Base-by-base conservation (phyloP, 306 rosid genomes). In the Ormosia semicastrata region DNA sequence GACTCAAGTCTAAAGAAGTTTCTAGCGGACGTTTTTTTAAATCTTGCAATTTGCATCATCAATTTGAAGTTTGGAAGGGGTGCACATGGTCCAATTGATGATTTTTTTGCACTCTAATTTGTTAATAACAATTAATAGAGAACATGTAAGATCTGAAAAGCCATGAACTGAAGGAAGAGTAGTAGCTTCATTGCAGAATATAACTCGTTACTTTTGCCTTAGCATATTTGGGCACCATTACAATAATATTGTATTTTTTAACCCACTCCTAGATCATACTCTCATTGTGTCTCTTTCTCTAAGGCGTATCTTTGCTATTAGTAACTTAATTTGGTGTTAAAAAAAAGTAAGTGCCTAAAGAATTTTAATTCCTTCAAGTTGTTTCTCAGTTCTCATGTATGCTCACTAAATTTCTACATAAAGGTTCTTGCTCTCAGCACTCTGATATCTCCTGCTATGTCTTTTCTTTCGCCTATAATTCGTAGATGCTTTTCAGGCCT, bases 161-260 rank as follows among this genome's bases (percentile, higher is more conserved):
- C 24, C 24, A 24, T 24, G 24, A 24, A 24, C n/a, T n/a, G 63
- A 78, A 62, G 84, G 76, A 37, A 11, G 46, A 71, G 58, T 46
- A 15, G 69, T 41, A 62, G 56, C 82, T 82, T 84, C 84, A 53
- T 75, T 84, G 78, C 87, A 53, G 73, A 54, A 62, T 36, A 37
- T 56, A 80, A 84, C 82, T 73, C 41, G 52, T 74, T 73, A 66
- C 49, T 57, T 71, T 49, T 56, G 66, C 33, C 33, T 39, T 14
- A 11, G 41, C 36, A 17, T 63, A 41, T 17, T 14, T 56, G 43
- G 77, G 56, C 40, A 72, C 32, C 67, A 24, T 73, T 63, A 50
- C 64, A 41, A 63, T 37, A 62, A 63, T 71, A 47, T 57, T 73
- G 80, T 80, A 40, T 24, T 24, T 40, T 33, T 40, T 66, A 43